Evolutionary conservation across 805 yeast genomes (phyloP), one percentile per base, ranked within the genome.

Genomic region (Metschnikowia bowlesiae): DNA sequence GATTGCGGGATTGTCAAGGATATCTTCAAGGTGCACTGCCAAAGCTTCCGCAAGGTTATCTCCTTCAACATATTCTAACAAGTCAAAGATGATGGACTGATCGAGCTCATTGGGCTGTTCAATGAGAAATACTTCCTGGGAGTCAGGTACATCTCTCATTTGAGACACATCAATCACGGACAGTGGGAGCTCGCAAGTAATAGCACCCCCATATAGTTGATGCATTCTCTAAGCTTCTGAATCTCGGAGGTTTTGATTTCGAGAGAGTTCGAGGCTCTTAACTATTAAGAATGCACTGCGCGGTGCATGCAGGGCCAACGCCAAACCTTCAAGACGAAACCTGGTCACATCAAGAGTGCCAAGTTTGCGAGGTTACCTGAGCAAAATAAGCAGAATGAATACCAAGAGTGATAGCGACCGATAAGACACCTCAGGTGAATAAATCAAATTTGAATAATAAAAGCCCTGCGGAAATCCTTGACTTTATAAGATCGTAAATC

Each of bases 91-190:
- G 8, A 85, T 62, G 14, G 86, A 78, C 55, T 78, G 82, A 47
- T 83, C 80, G 11, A 58, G 51, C 32, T 58, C 52, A 14, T 43
- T 67, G 43, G 74, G 61, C 45, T 54, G 58, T 44, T 71, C 71
- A n/a, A 70, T 42, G 14, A 91, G 81, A 65, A 79, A 94, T 28
- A 92, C 97, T 65, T 92, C 99, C 64, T 94, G 98, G 1, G 90
- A 83, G 61, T 94, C 97, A 0, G 99, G 98, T 3, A 94, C 81
- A 53, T 88, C 88, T 50, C 99, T 73, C 44, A 91, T 63, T 35
- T 73, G 65, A 1, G 96, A 85, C 0, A 90, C 97, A 65, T 94
- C 97, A 1, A 85, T 62, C 44, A 85, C 74, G 0, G 78, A 79
- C 1, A 57, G 50, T 0, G 96, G 96, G 5, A 90, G 51, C 3